These are phyloP conservation scores for Coniochaeta hoffmannii DNA, from an alignment of 2,329 filamentous ascomycete genomes.

Conservation along the genomic window DNA sequence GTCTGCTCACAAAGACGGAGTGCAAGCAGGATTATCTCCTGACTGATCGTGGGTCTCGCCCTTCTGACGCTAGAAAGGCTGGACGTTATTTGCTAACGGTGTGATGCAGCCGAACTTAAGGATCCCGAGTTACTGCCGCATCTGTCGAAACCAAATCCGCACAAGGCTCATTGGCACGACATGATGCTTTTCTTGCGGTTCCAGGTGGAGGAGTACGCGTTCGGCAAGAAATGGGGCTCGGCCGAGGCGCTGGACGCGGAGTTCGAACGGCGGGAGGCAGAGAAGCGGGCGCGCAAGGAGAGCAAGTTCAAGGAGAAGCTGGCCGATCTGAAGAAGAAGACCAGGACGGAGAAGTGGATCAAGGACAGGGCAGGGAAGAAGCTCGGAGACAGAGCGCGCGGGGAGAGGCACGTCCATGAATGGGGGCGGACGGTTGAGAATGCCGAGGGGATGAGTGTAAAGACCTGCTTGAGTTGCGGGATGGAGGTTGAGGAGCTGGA, in stretches of 20 bases:
- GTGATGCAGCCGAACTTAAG: constrained; percentile 68
- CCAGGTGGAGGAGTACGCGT: constrained; percentile 91
- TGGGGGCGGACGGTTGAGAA: constrained; percentile 68
- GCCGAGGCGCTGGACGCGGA: constrained; percentile 80
- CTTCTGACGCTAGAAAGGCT: background rate
- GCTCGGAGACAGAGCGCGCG: constrained; percentile 53
- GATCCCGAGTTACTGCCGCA: constrained; percentile 83
- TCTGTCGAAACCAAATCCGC: constrained; percentile 83
- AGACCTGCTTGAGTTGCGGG: constrained; percentile 69
- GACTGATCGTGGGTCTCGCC: constrained; percentile 66
- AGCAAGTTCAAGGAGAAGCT: constrained; percentile 87
- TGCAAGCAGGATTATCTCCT: constrained; percentile 91
- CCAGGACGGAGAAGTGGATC: constrained; percentile 81
- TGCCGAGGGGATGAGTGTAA: constrained; percentile 67
- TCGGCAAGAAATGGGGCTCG: constrained; percentile 85
- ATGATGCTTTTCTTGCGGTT: constrained; percentile 97
- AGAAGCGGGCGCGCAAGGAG: constrained; percentile 82
- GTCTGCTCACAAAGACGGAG: constrained; percentile 92
- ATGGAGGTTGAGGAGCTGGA: constrained; percentile 75
- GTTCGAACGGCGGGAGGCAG: constrained; percentile 69
- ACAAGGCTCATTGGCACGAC: constrained; percentile 93
- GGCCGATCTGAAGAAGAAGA: constrained; percentile 85
- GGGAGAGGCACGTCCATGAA: constrained; percentile 76
- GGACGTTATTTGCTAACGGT: constrained; percentile 2
- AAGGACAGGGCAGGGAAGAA: constrained; percentile 54